phyloP scores from a whole-genome alignment of 331 rosid species.

The Pyrus hybrid region DNA sequence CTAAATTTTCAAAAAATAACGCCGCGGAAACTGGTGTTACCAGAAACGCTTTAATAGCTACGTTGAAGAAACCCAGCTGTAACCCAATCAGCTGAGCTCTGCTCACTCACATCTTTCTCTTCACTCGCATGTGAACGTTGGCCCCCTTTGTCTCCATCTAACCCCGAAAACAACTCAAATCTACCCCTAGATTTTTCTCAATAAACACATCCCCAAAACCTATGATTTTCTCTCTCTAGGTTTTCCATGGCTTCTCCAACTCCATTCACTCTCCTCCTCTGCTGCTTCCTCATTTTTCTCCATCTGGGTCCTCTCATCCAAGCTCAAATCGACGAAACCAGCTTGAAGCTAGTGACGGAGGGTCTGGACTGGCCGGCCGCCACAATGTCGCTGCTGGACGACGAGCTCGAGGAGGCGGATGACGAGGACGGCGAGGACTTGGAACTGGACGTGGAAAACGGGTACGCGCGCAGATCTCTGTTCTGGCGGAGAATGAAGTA shows the following conservation, averaged over 20 bases:
- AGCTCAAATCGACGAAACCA: conserved; percentile 46
- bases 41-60: background rate
- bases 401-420: conserved; percentile 16
- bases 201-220: background rate
- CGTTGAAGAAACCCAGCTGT: conserved; percentile 64
- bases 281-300: conserved; percentile 16
- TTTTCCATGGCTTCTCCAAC: conserved; percentile 20
- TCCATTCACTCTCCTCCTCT: conserved; percentile 1
- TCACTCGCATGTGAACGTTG: conserved; percentile 41
- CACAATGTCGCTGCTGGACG: conserved; percentile 34
- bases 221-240: background rate
- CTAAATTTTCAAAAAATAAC: too few species aligned
- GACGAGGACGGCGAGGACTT: conserved; percentile 1
- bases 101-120: conserved; percentile 1
- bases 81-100: conserved; percentile 14
- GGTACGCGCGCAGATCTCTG: conserved; percentile 51
- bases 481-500: conserved; percentile 58
- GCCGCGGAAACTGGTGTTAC: too few species aligned
- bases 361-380: conserved; percentile 53
- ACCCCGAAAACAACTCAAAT: background rate
- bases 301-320: background rate
- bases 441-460: conserved; percentile 15
- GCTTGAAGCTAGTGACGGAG: conserved; percentile 47
- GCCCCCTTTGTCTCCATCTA: background rate
- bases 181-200: background rate